Base-by-base conservation (phyloP, 768 basidiomycete species). In the Pleurotus sapidus region DNA sequence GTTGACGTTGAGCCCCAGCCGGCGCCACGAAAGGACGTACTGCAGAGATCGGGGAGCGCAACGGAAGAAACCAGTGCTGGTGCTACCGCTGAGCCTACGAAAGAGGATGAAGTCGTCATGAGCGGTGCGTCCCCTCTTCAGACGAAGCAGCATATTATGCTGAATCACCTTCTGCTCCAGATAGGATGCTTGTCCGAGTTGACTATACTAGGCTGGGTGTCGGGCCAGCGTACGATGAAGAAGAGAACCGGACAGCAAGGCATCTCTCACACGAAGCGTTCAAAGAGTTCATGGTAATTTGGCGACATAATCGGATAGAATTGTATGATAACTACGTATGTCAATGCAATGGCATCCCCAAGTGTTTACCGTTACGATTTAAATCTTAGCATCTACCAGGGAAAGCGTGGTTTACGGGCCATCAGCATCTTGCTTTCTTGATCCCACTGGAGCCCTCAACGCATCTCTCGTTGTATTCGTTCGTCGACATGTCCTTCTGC, bases 141-240 rank as follows among this genome's bases (percentile, higher is more conserved):
- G 30, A 48, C 56, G 55, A 38, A 27, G 49, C 63, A 27, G 58
- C 27, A 11, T n/a, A 43, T 23, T 15, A 38, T 59, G 60, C 23
- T 40, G n/a, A 45, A 17, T 70, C 57, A 68, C 3, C 30, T 3
- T 59, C 40, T 60, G 38, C 49, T 60, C 63, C 67, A 96, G 95
- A 96, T 71, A 82, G 95, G 59, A 95, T 97, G 93, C 79, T 95
- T 5, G 87, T 97, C 25, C 78, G 88, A 57, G 80, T 90, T 1
- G 84, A 81, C 45, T 85, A 88, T 68, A 85, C 84, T 11, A 80
- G 80, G 57, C 73, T 74, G 1, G 83, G 84, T 58, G 59, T 89
- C 4, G 71, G 77, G 9, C 61, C 68, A 5, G 64, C 72, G 37
- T 92, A 90, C 59, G 84, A 90, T 70, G 93, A 92, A 69, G 67